Percentiles rank a stretch among this genome's conserved stretches.
phyloP scores from a whole-genome alignment of 2,329 filamentous ascomycete genomes.

The Aspergillus unguis region DNA sequence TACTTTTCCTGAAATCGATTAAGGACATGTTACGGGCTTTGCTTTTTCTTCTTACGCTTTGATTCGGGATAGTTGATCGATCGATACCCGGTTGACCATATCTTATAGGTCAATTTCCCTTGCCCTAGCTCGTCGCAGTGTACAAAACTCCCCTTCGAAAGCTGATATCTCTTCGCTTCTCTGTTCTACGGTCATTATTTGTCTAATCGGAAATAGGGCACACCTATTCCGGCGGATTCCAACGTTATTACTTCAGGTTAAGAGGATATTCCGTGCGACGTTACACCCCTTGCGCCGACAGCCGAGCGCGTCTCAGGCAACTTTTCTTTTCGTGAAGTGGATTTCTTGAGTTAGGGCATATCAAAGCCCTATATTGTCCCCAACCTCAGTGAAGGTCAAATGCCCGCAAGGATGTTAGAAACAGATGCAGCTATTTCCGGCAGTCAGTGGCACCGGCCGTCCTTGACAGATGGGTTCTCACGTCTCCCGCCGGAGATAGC shows the following conservation, averaged over 20 bases:
- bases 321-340: not conserved
- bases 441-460: not conserved
- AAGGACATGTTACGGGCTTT: not conserved
- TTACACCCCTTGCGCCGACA: not conserved
- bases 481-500: constrained; percentile 32
- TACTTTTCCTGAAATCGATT: not conserved
- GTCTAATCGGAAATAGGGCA: too few relatives aligned
- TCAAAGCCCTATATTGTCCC: not conserved
- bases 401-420: not conserved
- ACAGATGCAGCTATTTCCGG: not conserved
- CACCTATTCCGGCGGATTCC: too few relatives aligned
- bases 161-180: too few relatives aligned
- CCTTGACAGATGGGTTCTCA: constrained; percentile 20
- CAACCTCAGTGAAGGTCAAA: not conserved
- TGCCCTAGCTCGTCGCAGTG: not conserved
- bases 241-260: not conserved
- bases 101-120: not conserved
- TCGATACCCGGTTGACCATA: not conserved
- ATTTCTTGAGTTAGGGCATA: not conserved
- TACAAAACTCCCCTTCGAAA: too few relatives aligned
- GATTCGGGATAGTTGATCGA: not conserved
- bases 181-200: too few relatives aligned
- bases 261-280: not conserved
- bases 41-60: not conserved
- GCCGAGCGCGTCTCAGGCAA: not conserved